These are phyloP conservation scores for Pyrus bretschneideri DNA, from an alignment of 306 rosid genomes.

Conservation along the genomic window DNA sequence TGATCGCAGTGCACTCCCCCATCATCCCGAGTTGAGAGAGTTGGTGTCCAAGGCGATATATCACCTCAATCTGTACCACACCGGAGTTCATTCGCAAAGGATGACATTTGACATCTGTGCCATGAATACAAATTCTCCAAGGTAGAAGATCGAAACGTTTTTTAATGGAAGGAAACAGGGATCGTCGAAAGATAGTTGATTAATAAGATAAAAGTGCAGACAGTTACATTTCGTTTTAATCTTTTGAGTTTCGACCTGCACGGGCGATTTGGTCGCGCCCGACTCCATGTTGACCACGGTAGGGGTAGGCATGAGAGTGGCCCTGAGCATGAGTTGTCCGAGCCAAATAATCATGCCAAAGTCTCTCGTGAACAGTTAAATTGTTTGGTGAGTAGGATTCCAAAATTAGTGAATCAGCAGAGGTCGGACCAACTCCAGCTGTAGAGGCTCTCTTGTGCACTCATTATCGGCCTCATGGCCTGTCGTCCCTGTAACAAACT, in stretches of 20 bases:
- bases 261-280: too few species aligned
- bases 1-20: conserved; percentile 39
- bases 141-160: conserved; percentile 3
- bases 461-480: too few species aligned
- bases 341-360: too few species aligned
- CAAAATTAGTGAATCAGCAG: too few species aligned
- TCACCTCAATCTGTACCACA: conserved; percentile 69
- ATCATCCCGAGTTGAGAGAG: conserved; percentile 46
- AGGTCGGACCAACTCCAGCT: background rate
- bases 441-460: background rate
- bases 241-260: too few species aligned
- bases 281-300: background rate
- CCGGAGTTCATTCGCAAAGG: conserved; percentile 64
- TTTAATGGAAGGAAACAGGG: conserved; percentile 9
- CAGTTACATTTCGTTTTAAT: background rate
- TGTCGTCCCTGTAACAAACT: background rate
- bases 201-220: background rate
- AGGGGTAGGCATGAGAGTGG: too few species aligned
- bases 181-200: conserved; percentile 23
- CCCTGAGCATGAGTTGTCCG: background rate
- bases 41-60: conserved; percentile 47
- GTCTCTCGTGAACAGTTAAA: too few species aligned
- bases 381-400: too few species aligned
- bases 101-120: conserved; percentile 32
- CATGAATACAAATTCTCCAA: conserved; percentile 24